These are phyloP conservation scores for Daldinia eschscholtzii DNA, from an alignment of 2,329 filamentous ascomycete species.

Conservation along the genomic window DNA sequence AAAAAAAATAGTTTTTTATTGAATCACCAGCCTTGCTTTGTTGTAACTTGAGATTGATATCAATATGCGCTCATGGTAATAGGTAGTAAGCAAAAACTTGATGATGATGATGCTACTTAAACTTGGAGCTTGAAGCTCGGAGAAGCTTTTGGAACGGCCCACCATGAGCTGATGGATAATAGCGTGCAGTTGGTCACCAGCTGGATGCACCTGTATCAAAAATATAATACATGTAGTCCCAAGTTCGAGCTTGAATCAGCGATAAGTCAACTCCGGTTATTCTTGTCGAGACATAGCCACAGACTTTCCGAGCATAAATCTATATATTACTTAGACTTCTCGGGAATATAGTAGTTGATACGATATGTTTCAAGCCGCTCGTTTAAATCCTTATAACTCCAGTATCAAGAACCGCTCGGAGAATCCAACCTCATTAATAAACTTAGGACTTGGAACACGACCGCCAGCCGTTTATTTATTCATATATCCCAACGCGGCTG, in stretches of 20 bases:
- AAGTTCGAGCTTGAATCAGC: too few relatives aligned
- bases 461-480: background rate
- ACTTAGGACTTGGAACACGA: background rate
- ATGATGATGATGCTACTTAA: conserved; percentile 12
- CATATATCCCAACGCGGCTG: conserved; percentile 3
- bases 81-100: conserved; percentile 20
- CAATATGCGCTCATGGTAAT: conserved; percentile 27
- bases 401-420: background rate
- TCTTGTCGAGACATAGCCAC: background rate
- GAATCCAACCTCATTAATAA: background rate
- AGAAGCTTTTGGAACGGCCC: conserved; percentile 29
- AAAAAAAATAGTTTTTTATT: background rate
- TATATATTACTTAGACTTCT: background rate
- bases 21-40: background rate
- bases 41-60: conserved; percentile 4
- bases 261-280: too few relatives aligned
- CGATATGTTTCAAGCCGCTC: background rate
- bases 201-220: background rate
- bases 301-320: background rate
- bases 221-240: too few relatives aligned
- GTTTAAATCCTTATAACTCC: background rate
- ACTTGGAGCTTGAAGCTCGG: conserved; percentile 3
- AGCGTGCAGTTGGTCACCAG: conserved; percentile 13
- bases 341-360: background rate
- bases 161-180: conserved; percentile 30